Conservation (phyloP, 2,329 filamentous ascomycete species). For the Colletotrichum endophyticum region DNA sequence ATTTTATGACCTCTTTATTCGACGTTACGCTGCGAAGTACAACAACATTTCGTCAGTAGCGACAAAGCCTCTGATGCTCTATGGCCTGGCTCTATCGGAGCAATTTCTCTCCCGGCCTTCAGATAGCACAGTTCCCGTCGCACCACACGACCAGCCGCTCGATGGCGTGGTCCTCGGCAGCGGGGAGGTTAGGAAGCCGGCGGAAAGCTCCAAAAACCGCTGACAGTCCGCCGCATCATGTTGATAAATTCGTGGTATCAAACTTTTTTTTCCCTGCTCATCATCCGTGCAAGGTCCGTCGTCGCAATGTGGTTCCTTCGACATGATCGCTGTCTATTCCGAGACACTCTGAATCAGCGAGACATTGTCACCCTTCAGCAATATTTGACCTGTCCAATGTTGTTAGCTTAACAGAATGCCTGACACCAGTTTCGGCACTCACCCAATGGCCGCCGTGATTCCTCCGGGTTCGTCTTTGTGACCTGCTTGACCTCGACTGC, state of each 20-base stretch:
- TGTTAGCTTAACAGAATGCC: conserved; percentile 25
- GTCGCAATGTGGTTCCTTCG: conserved; percentile 48
- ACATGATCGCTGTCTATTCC: conserved; percentile 57
- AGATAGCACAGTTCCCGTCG: conserved; percentile 73
- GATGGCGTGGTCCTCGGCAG: conserved; percentile 79
- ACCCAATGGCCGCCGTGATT: conserved; percentile 82
- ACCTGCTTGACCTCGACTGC: conserved; percentile 89
- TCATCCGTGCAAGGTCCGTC: background rate
- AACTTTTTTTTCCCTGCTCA: background rate
- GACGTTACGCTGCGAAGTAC: conserved; percentile 65
- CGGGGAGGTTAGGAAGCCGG: conserved; percentile 58
- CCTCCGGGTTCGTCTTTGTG: conserved; percentile 78
- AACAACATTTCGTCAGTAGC: background rate
- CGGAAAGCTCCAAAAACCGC: conserved; percentile 24
- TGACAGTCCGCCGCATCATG: conserved; percentile 51
- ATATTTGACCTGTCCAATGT: conserved; percentile 70
- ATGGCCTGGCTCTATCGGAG: conserved; percentile 84
- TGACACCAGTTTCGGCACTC: conserved; percentile 30
- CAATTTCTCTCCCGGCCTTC: conserved; percentile 71
- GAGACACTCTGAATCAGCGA: conserved; percentile 76
- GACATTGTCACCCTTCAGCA: conserved; percentile 89
- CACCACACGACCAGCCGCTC: conserved; percentile 77
- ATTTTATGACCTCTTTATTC: conserved; percentile 94
- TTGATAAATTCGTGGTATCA: conserved; percentile 16
- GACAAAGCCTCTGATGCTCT: conserved; percentile 53